Base-by-base conservation (phyloP, 2,329 filamentous ascomycete species). In the Ilyonectria sp. region DNA sequence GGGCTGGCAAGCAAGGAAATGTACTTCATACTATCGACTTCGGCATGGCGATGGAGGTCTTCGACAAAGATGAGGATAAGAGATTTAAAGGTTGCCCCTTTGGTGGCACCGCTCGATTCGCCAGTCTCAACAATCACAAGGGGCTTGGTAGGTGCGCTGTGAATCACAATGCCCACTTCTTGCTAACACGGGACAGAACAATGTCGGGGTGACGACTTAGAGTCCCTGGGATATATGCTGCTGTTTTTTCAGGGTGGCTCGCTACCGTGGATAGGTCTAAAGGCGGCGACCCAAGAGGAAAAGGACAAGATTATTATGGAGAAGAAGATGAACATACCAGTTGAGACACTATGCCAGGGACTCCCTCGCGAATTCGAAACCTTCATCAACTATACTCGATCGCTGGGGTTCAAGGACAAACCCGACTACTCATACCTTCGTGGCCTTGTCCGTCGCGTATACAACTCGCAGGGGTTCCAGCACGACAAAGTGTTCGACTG, bases 401-500 rank as follows among this genome's bases (percentile, higher is more conserved):
- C 89, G 56, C 88, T 93, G 67, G 88, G 88, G 76, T 93, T 93
- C 81, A 89, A 92, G 75, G 91, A 93, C 83, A 93, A 92, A 86
- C 92, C 92, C 11, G 89, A 93, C 80, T 94, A 94, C 83, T 90
- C 88, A 9, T 93, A 93, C 82, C 89, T 93, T 60, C 89, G 91
- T 79, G 91, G 91, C 86, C 92, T 93, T 79, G 93, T 94, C 87
- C 89, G 90, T 69, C 89, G 92, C 76, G 85, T 93, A 64, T 93
- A 93, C 78, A 88, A 90, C 71, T 87, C 90, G 65, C 88, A 92
- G 78, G 91, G 91, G 57, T 93, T 93, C 86, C 89, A 92, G 81
- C 92, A 93, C 80, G 91, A 94, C 82, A 92, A 93, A 75, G 90
- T 93, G 69, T 93, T 93, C 77, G 91, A 94, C 83, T 93, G 91